Base-by-base conservation (phyloP, 2,329 filamentous ascomycete genomes). In the Sporothrix protearum region DNA sequence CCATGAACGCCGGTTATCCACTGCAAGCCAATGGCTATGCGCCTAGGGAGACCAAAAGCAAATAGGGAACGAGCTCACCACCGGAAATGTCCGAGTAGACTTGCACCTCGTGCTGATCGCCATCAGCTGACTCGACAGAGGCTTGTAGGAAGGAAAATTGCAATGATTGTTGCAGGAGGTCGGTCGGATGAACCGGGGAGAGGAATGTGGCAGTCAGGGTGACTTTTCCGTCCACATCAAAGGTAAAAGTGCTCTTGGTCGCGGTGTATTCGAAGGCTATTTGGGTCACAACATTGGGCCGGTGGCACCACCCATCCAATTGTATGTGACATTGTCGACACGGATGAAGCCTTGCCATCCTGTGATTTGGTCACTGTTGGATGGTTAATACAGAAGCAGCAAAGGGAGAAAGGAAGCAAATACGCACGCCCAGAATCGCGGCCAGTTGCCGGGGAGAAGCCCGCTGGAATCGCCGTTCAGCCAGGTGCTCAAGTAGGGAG, bases 401-500 rank as follows among this genome's bases (percentile, higher is more conserved):
- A 30, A 19, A 33, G 12, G 8, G 7, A 36, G 16, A 33, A 47
- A 19, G 8, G 39, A 30, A 25, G 28, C 66, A 4, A 16, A n/a
- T 49, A 67, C 86, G 80, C 79, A 90, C 90, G 83, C 83, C 88
- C 89, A 93, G 75, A 92, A 92, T 0, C 82, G 83, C 1, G 90
- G 86, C 90, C 90, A 94, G 77, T 88, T 80, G 1, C 91, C 90
- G 0, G 91, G 86, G 39, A 94, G 83, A 72, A 90, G 86, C 0
- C 89, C 90, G 45, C 89, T 88, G 36, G 82, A 86, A 1, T 89
- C 89, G 10, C 85, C 88, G 71, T 86, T 81, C 55, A 91, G 83
- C 90, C 91, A 93, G 16, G 88, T 87, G 77, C 87, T 93, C 19
- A 94, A 80, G 75, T 94, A 95, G 0, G 92, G 92, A 10, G 89